Evolutionary conservation across 495 filamentous ascomycete species (phyloP).

Genomic region (Glonium stellatum): DNA sequence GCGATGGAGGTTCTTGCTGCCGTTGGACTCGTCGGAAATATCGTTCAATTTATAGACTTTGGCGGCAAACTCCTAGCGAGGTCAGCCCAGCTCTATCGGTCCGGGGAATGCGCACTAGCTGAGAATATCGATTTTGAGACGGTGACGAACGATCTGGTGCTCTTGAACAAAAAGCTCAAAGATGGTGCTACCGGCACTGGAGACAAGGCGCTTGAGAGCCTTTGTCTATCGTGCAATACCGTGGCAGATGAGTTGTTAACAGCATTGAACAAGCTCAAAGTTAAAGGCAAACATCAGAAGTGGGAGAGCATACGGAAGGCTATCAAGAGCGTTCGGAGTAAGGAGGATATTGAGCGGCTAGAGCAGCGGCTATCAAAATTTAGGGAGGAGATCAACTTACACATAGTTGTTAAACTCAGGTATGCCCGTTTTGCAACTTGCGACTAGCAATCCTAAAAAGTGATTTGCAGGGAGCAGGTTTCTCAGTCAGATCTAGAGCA

Average conservation of each 20-base stretch:
- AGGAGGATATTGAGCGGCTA: background rate
- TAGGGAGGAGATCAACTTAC: background rate
- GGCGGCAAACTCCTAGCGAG: background rate
- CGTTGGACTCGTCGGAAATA: background rate
- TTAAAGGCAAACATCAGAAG: background rate
- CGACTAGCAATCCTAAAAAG: background rate
- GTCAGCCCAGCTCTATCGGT: background rate
- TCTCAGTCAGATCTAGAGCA: background rate
- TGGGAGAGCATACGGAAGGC: background rate
- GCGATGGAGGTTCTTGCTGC: background rate
- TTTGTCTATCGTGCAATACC: background rate
- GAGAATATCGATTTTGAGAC: background rate
- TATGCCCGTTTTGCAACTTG: background rate
- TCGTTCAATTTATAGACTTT: slow-evolving; percentile 1
- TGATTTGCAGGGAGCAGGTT: background rate
- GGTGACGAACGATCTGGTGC: background rate
- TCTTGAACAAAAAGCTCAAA: background rate
- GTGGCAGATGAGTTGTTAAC: background rate
- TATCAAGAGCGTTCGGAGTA: slow-evolving; percentile 1
- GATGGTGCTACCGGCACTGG: background rate
- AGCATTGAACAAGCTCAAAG: background rate
- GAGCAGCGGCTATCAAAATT: background rate
- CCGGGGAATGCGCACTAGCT: background rate
- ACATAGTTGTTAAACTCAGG: background rate
- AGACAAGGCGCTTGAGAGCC: background rate